Evolutionary conservation across 73 alveolate species (phyloP).

Genomic region (Paramecium caudatum): DNA sequence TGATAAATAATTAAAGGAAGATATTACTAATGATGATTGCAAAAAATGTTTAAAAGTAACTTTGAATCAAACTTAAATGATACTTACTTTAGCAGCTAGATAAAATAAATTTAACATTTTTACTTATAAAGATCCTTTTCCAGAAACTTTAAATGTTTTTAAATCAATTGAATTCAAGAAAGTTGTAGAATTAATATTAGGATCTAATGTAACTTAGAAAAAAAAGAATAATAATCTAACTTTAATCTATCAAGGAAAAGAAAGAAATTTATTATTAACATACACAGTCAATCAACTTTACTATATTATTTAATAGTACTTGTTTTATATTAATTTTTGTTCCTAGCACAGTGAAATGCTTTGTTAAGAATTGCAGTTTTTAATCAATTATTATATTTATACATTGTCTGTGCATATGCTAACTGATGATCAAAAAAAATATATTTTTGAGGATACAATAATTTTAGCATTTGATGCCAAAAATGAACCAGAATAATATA

Average conservation of each 20-base stretch:
- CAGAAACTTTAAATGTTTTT: constrained; percentile 39
- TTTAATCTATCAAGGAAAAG: constrained; percentile 47
- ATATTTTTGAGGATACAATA: constrained; percentile 8
- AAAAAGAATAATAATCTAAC: not conserved
- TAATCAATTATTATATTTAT: constrained; percentile 35
- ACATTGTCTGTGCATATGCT: not conserved
- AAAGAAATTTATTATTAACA: constrained; percentile 5
- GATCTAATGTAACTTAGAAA: not conserved
- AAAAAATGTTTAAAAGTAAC: constrained; percentile 51
- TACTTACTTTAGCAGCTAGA: not conserved
- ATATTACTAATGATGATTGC: constrained; percentile 39
- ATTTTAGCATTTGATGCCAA: constrained; percentile 27
- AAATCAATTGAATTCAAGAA: constrained; percentile 36
- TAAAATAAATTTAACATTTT: not conserved
- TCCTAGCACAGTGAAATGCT: not conserved
- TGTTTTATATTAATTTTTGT: constrained; percentile 18
- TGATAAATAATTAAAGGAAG: constrained; percentile 22
- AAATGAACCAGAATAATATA: constrained; percentile 29
- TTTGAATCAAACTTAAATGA: constrained; percentile 37
- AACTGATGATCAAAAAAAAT: constrained; percentile 26
- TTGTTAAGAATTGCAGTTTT: not conserved
- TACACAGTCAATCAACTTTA: constrained; percentile 59
- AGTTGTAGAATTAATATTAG: constrained; percentile 5
- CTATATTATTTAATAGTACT: not conserved
- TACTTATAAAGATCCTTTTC: constrained; percentile 44